Percentiles rank a stretch among this genome's conserved stretches.
Evolutionary conservation across 1,284 basidiomycete species (phyloP).

Genomic region (Ustilago curta): DNA sequence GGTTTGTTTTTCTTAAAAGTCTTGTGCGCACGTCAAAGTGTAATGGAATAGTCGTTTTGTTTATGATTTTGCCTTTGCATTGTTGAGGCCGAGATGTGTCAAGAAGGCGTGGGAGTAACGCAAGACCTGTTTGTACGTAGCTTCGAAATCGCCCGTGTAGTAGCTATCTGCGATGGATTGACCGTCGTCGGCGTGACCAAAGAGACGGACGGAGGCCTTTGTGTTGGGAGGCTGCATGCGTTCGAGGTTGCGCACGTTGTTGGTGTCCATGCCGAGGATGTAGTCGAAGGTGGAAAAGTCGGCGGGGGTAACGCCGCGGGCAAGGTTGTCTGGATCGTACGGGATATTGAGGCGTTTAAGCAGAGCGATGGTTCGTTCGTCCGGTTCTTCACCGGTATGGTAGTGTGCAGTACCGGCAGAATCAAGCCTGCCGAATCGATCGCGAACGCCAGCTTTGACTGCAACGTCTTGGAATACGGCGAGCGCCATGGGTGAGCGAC

Average conservation of each 20-base stretch:
- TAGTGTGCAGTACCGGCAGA: constrained; percentile 63
- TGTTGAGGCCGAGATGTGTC: constrained; percentile 12
- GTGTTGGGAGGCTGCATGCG: constrained; percentile 62
- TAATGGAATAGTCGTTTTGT: constrained; percentile 1
- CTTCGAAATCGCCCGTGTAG: constrained; percentile 71
- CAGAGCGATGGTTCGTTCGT: constrained; percentile 69
- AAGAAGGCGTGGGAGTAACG: constrained; percentile 61
- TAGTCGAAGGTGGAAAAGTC: constrained; percentile 71
- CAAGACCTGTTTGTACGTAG: constrained; percentile 70
- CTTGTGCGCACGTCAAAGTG: background rate
- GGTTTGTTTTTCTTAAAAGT: too few relatives aligned
- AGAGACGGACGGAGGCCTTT: constrained; percentile 56
- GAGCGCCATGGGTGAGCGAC: constrained; percentile 63
- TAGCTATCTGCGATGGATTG: constrained; percentile 67
- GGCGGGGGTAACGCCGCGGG: constrained; percentile 66
- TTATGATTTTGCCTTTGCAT: constrained; percentile 1
- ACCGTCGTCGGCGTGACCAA: constrained; percentile 53
- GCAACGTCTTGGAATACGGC: constrained; percentile 61
- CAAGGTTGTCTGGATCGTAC: constrained; percentile 64
- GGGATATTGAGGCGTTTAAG: constrained; percentile 70
- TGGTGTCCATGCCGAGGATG: constrained; percentile 72
- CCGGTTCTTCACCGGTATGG: constrained; percentile 64
- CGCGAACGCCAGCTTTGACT: constrained; percentile 32
- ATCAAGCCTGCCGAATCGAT: constrained; percentile 60
- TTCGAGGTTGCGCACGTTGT: constrained; percentile 70